These are phyloP conservation scores for Epichloe baconii DNA, from an alignment of 2,329 filamentous ascomycete species.

Conservation along the genomic window DNA sequence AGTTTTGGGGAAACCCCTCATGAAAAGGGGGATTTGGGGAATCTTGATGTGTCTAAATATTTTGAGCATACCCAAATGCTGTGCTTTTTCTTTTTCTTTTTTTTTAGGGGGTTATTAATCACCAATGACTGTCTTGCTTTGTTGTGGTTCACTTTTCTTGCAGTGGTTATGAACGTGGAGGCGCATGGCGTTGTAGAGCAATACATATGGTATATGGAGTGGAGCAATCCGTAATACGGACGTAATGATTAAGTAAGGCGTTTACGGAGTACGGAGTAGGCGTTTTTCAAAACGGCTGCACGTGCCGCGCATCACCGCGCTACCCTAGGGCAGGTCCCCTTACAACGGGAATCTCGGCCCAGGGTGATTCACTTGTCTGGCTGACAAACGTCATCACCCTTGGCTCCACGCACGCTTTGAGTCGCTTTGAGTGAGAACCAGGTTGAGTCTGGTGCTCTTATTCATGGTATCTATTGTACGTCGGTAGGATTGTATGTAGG, in stretches of 20 bases:
- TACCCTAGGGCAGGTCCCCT: background rate
- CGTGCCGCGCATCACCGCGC: too few relatives aligned
- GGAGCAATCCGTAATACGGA: too few relatives aligned
- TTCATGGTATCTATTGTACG: too few relatives aligned
- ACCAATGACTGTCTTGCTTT: background rate
- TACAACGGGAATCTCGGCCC: background rate
- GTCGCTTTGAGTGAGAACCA: background rate
- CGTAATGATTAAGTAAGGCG: background rate
- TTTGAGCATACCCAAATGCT: background rate
- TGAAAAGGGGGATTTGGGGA: background rate
- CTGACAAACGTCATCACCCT: conserved; percentile 7
- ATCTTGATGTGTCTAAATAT: conserved; percentile 7
- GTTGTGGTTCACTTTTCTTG: background rate
- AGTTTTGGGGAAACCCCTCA: background rate
- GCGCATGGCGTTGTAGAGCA: too few relatives aligned
- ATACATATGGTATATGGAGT: background rate
- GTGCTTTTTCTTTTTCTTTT: background rate
- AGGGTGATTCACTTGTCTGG: background rate
- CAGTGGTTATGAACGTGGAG: background rate
- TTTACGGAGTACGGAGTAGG: background rate
- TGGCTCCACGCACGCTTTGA: background rate
- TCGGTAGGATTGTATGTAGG: background rate
- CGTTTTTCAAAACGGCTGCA: background rate
- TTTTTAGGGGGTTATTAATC: background rate
- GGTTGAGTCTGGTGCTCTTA: too few relatives aligned